A percentile compares a stretch with the other conserved stretches of the same genome.
phyloP scores from a whole-genome alignment of 164 flowering plant species.

The Stephania yunnanensis region DNA sequence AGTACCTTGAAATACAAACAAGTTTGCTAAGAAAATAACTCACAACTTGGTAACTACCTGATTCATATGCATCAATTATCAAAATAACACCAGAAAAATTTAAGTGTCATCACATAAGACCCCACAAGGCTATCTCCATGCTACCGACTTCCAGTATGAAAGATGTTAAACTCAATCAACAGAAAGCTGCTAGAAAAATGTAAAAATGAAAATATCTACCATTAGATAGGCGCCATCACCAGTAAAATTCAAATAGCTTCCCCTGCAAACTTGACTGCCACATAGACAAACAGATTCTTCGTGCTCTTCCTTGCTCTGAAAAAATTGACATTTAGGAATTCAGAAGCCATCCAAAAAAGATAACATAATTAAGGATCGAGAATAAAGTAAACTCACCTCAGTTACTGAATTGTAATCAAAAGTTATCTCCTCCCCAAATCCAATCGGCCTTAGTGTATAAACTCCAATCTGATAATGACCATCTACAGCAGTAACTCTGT shows the following conservation, averaged over 20 bases:
- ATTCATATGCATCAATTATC: neutral
- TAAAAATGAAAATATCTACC: slow-evolving; percentile 31
- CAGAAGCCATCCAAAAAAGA: neutral
- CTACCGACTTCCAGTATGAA: neutral
- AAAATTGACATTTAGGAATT: slow-evolving; percentile 3
- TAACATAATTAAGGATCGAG: neutral
- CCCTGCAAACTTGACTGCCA: slow-evolving; percentile 97
- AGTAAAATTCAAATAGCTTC: slow-evolving; percentile 91
- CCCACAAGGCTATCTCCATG: neutral
- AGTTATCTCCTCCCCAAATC: slow-evolving; percentile 89
- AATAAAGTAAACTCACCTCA: slow-evolving; percentile 54
- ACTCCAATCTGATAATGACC: slow-evolving; percentile 99
- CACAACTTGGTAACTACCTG: neutral
- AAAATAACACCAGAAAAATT: neutral
- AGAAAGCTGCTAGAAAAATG: neutral
- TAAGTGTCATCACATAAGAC: neutral
- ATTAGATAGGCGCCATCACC: slow-evolving; percentile 96
- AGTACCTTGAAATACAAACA: slow-evolving; percentile 49
- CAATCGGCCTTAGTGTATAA: slow-evolving; percentile 68
- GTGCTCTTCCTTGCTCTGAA: slow-evolving; percentile 96
- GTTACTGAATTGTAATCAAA: slow-evolving; percentile 99
- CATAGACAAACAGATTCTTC: slow-evolving; percentile 98
- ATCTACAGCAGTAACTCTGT: slow-evolving; percentile 97
- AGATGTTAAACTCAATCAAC: neutral
- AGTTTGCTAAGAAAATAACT: slow-evolving; percentile 1